A percentile compares a stretch with the other conserved stretches of the same genome.
These are phyloP conservation scores for Celoporthe dispersa DNA, from an alignment of 2,329 filamentous ascomycete species.

Conservation along the genomic window DNA sequence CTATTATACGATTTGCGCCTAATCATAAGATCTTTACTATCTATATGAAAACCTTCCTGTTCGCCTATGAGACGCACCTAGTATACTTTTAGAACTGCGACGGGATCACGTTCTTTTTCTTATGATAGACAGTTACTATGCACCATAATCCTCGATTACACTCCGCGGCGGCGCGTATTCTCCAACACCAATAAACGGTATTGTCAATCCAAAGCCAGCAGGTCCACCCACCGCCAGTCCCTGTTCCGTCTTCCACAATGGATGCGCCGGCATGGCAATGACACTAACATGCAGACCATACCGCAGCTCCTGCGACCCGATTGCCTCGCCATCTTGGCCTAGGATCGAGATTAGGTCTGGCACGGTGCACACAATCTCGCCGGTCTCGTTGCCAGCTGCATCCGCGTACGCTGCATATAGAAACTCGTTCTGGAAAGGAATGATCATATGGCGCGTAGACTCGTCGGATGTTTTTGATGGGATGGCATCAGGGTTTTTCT, in stretches of 20 bases:
- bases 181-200: conserved; percentile 16
- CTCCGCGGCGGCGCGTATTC: conserved; percentile 18
- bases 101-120: neutral
- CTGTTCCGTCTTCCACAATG: conserved; percentile 50
- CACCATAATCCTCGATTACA: conserved; percentile 28
- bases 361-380: conserved; percentile 35
- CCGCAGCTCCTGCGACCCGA: conserved; percentile 54
- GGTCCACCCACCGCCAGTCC: conserved; percentile 30
- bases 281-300: conserved; percentile 57
- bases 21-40: too few species aligned
- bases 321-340: conserved; percentile 51
- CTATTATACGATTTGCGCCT: too few species aligned
- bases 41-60: too few species aligned
- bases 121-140: neutral
- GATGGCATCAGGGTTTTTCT: conserved; percentile 37
- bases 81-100: neutral
- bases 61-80: too few species aligned
- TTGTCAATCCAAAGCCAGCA: conserved; percentile 22
- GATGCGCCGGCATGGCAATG: conserved; percentile 53
- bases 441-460: conserved; percentile 38
- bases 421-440: conserved; percentile 50
- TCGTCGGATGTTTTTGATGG: conserved; percentile 32
- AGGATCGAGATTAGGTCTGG: conserved; percentile 44
- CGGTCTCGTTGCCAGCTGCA: conserved; percentile 32
- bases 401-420: conserved; percentile 44